Evolutionary conservation across 2,329 filamentous ascomycete genomes (phyloP), one percentile per base, ranked within the genome.

Genomic region (Paraphoma sp.): DNA sequence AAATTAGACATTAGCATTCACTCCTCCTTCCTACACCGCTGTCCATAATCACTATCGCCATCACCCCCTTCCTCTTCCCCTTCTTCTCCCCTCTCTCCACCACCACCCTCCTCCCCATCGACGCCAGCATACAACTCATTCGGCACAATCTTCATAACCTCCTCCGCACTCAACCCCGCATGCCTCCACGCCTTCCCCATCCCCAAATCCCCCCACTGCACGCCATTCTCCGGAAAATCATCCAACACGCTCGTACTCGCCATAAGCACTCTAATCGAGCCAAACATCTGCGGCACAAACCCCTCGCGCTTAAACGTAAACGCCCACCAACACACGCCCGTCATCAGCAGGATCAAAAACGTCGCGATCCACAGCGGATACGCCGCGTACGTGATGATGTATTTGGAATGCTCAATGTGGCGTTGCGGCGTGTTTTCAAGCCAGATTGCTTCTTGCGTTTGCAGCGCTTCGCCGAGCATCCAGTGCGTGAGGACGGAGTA

Each of bases 211-310:
- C 68, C 70, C 68, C 67, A 70, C 49, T 68, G 56, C 12, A 72
- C 52, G 16, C 69, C 69, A 11, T 55, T 52, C 14, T 44, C 41
- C 6, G 68, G 65, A 43, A 74, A 74, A 33, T 68, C 67, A 42
- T 72, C 63, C 29, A 76, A 53, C 23, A 68, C 55, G 11, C 60
- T 70, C 6, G 68, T 72, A 4, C 65, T 59, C 3, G 69, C 64
- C 50, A 68, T 73, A 4, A 74, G 56, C 8, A 67, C 60, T 45
- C 68, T 63, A 14, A 76, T 68, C 17, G 68, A 73, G 4, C 71
- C 70, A 51, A 70, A 74, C 70, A 74, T 73, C 41, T 73, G 72
- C 16, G 72, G 72, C 28, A 73, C 72, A 45, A 70, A 71, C 1
- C 69, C 70, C 57, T 73, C 71, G 3, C 70, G 63, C 16, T 60